Conservation (phyloP, 73 alveolate species). For the Symbiodinium natans region DNA sequence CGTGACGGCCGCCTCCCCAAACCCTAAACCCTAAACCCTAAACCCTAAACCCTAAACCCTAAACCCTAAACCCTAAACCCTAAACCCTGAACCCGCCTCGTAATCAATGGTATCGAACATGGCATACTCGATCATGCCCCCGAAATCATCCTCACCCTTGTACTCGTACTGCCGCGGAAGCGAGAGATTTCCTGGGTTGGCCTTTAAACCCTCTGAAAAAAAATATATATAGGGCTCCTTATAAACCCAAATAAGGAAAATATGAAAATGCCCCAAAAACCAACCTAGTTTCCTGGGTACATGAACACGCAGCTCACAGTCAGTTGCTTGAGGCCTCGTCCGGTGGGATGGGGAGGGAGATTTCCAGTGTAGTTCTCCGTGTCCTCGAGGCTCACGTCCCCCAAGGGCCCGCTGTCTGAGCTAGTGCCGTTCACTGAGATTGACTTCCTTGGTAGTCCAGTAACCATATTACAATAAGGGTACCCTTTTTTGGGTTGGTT, state of each 20-base stretch:
- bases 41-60: neutral
- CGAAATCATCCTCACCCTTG: constrained; percentile 36
- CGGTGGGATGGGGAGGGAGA: neutral
- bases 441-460: too few relatives aligned
- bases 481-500: too few relatives aligned
- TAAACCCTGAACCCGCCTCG: constrained; percentile 4
- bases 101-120: constrained; percentile 78
- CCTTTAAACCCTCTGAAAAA: too few relatives aligned
- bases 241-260: too few relatives aligned
- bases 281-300: neutral
- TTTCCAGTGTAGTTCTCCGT: neutral
- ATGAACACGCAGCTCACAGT: constrained; percentile 49
- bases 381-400: neutral
- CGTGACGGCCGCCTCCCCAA: constrained; percentile 4
- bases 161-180: constrained; percentile 38
- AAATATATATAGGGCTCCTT: too few relatives aligned
- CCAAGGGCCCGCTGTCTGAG: neutral
- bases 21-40: too few relatives aligned
- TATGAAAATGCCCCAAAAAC: too few relatives aligned
- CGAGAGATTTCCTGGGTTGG: constrained; percentile 30
- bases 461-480: too few relatives aligned
- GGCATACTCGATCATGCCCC: constrained; percentile 65
- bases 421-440: neutral
- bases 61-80: neutral
- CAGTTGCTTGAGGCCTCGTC: neutral